Evolutionary conservation across 768 basidiomycete species (phyloP).

Genomic region (Mycena sanguinolenta): DNA sequence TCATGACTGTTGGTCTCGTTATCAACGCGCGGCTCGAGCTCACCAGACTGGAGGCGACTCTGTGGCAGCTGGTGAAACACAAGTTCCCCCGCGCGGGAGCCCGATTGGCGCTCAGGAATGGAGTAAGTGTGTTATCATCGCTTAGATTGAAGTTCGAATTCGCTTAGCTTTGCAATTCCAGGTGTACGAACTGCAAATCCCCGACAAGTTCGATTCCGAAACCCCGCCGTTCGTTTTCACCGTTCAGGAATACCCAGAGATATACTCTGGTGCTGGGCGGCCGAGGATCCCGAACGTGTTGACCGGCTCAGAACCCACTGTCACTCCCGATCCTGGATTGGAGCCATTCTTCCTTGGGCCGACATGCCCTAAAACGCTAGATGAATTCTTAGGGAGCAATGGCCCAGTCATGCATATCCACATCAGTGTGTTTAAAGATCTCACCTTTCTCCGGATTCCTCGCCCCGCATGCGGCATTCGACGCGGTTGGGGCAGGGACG

Average conservation of each 20-base stretch:
- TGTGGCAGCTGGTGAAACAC: too few species aligned
- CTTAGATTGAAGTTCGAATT: background rate
- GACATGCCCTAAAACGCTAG: background rate
- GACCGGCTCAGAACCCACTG: too few species aligned
- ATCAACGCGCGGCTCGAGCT: too few species aligned
- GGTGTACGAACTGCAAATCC: conserved; percentile 28
- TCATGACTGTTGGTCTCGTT: too few species aligned
- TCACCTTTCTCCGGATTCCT: too few species aligned
- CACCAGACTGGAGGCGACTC: too few species aligned
- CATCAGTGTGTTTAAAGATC: too few species aligned
- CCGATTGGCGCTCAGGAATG: conserved; percentile 18
- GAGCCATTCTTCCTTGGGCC: background rate
- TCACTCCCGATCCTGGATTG: conserved; percentile 2
- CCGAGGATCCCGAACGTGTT: too few species aligned
- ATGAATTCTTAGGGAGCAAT: background rate
- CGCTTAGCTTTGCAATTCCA: background rate
- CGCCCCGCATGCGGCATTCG: too few species aligned
- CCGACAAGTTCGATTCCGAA: conserved; percentile 7
- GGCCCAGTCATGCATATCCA: conserved; percentile 11
- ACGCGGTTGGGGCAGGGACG: too few species aligned
- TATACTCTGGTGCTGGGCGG: too few species aligned
- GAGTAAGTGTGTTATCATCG: conserved; percentile 1
- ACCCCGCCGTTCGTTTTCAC: background rate
- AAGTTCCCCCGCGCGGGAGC: conserved; percentile 27
- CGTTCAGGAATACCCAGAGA: too few species aligned